phyloP scores from a whole-genome alignment of 2,329 filamentous ascomycete genomes.

The Aureobasidium leucospermi region DNA sequence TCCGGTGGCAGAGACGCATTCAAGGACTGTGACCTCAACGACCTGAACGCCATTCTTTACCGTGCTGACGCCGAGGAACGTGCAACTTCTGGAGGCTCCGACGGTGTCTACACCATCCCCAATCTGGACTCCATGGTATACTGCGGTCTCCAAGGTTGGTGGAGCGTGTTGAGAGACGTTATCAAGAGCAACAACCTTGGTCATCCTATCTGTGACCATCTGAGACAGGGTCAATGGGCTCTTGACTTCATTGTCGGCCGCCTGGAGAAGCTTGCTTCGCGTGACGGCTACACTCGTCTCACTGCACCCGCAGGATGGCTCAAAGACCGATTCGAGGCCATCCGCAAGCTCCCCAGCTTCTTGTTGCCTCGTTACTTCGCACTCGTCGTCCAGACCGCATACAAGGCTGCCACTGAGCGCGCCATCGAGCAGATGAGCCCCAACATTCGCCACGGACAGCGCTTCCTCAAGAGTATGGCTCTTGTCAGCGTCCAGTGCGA shows the following conservation, averaged over 20 bases:
- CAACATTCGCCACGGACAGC: constrained; percentile 72
- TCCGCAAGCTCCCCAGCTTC: constrained; percentile 79
- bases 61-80: constrained; percentile 83
- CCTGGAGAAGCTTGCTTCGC: constrained; percentile 60
- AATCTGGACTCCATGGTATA: constrained; percentile 80
- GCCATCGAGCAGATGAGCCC: constrained; percentile 71
- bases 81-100: constrained; percentile 67
- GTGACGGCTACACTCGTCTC: constrained; percentile 56
- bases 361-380: constrained; percentile 90
- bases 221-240: constrained; percentile 86
- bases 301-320: constrained; percentile 68
- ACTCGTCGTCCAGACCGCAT: constrained; percentile 78
- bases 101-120: constrained; percentile 86
- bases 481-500: constrained; percentile 91
- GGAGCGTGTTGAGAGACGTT: constrained; percentile 80
- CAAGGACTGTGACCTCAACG: constrained; percentile 63
- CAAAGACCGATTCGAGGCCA: constrained; percentile 74
- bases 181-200: constrained; percentile 85
- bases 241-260: constrained; percentile 79
- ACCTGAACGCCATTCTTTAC: constrained; percentile 89
- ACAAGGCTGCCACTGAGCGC: constrained; percentile 72
- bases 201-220: constrained; percentile 86
- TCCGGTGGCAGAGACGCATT: constrained; percentile 75
- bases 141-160: constrained; percentile 97
- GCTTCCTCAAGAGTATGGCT: constrained; percentile 79